A percentile compares a stretch with the other conserved stretches of the same genome.
phyloP scores from a whole-genome alignment of 345 rosid genomes.

The Pugionium cornutum region DNA sequence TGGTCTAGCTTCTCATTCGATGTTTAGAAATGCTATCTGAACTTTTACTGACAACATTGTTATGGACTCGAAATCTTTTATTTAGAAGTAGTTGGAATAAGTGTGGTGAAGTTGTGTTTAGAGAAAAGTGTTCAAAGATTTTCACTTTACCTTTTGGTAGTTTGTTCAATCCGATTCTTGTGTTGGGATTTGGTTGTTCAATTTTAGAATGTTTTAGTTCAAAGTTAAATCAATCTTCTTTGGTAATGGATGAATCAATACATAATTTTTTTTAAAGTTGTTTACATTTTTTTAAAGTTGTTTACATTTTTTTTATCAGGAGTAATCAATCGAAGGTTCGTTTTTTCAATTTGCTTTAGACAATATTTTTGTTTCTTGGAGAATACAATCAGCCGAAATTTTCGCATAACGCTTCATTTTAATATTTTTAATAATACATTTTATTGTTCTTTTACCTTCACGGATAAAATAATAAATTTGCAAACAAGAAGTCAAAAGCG shows the following conservation, averaged over 20 bases:
- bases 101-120: constrained; percentile 21
- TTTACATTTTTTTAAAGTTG: constrained; percentile 2
- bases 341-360: neutral
- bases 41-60: constrained; percentile 61
- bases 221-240: constrained; percentile 14
- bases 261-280: neutral
- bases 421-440: neutral
- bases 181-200: constrained; percentile 20
- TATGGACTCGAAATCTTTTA: constrained; percentile 4
- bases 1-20: constrained; percentile 63
- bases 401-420: constrained; percentile 24
- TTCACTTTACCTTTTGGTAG: neutral
- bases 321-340: constrained; percentile 26
- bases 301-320: constrained; percentile 17
- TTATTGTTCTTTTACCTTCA: constrained; percentile 1
- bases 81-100: constrained; percentile 32
- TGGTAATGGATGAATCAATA: constrained; percentile 3
- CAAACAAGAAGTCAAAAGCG: constrained; percentile 27
- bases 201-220: neutral
- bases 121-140: constrained; percentile 19
- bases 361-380: constrained; percentile 7
- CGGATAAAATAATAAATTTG: neutral
- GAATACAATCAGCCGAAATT: constrained; percentile 25
- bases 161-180: constrained; percentile 12
- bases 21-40: constrained; percentile 64